Base-by-base conservation (phyloP, 2,329 filamentous ascomycete genomes). In the Phoma sp. region DNA sequence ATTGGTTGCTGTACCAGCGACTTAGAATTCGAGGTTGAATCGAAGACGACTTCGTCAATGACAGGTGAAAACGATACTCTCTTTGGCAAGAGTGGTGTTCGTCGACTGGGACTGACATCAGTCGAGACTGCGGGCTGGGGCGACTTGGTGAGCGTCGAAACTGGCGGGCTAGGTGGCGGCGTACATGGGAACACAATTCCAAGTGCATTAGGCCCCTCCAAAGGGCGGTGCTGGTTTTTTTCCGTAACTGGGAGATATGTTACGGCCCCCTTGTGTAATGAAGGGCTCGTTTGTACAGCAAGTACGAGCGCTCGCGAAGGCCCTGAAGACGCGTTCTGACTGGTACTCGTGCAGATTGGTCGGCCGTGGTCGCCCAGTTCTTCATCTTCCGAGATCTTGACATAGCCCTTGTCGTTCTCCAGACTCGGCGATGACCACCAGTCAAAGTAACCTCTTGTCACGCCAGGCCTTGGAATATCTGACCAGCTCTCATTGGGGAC, bases 371-470 rank as follows among this genome's bases (percentile, higher is more conserved):
- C 29, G 12, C 29, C 21, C 17, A 27, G 33, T 15, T 15, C 33
- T 1, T 40, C 45, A 5, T 27, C 36, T 31, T 35, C 29, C 19
- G 40, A 32, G 10, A 55, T 24, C 21, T 21, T 44, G 13, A 33
- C 21, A n/a, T 55, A 55, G 6, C 51, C 51, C 39, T 39, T 35
- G 17, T 24, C 12, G 10, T 25, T 32, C 6, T n/a, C 15, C 6
- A 41, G 24, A 24, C 27, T 49, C 10, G 45, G 45, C 6, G 51
- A 55, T 21, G 51, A 12, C 51, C 44, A 49, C 51, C 51, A 55
- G 13, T 55, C 51, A n/a, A 55, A 49, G 21, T 49, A 55, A 1
- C 39, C 40, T 29, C 24, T 32, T 7, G 21, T 21, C 3, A 12
- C 19, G n/a, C 6, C 6, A 27, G 21, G 21, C 17, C 15, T 17